Evolutionary conservation across 352 stramenopile genomes (phyloP).

Genomic region (Elongisporangium anandrum): DNA sequence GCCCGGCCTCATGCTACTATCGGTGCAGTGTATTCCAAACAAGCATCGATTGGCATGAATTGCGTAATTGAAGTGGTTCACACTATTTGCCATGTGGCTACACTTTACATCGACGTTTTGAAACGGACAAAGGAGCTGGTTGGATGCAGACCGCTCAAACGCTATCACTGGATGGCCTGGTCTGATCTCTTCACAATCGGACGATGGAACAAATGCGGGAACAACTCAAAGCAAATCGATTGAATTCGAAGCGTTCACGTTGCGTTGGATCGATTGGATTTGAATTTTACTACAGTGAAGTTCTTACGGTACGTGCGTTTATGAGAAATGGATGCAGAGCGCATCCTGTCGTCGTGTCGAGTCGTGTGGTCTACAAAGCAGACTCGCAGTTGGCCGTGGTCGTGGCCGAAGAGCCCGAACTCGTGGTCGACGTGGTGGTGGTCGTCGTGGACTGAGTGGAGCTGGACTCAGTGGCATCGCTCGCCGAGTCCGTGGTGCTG

Average conservation of each 20-base stretch:
- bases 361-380: neutral
- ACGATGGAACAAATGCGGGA: too few relatives aligned
- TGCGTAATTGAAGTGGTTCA: neutral
- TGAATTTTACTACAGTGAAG: neutral
- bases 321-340: too few relatives aligned
- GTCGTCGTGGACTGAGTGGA: neutral
- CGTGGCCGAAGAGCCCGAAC: neutral
- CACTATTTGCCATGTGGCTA: neutral
- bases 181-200: neutral
- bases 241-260: neutral
- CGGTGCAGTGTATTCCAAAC: too few relatives aligned
- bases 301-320: neutral
- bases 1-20: too few relatives aligned
- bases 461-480: neutral
- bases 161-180: neutral
- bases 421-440: neutral
- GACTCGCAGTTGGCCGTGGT: neutral
- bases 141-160: neutral
- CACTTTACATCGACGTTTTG: neutral
- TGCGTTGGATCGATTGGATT: neutral
- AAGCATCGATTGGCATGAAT: neutral
- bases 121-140: neutral
- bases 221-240: neutral
- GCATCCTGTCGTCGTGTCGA: too few relatives aligned
- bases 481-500: neutral